Conservation (phyloP, 768 basidiomycete genomes). For the Tephrocybe sp. region DNA sequence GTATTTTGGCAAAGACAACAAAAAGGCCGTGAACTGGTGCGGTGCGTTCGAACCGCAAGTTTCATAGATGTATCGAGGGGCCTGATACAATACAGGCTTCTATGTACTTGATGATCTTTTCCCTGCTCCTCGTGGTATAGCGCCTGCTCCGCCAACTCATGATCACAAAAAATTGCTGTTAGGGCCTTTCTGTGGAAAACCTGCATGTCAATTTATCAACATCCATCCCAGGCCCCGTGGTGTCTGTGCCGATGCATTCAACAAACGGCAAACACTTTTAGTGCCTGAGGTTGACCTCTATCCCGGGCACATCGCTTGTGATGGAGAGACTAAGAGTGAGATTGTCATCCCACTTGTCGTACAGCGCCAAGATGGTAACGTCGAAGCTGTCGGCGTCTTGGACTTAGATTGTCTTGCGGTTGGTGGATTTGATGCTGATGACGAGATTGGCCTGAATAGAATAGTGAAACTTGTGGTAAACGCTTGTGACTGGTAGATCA, state of each 20-base stretch:
- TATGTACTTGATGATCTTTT: constrained; percentile 71
- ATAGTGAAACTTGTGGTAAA: constrained; percentile 65
- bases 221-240: constrained; percentile 58
- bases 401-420: constrained; percentile 83
- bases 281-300: constrained; percentile 77
- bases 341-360: constrained; percentile 78
- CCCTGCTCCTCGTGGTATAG: constrained; percentile 39
- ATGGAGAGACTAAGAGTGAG: constrained; percentile 87
- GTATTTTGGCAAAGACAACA: constrained; percentile 58
- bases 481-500: constrained; percentile 60
- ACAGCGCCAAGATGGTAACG: constrained; percentile 22
- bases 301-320: constrained; percentile 94
- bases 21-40: constrained; percentile 87
- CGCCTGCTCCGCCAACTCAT: constrained; percentile 12
- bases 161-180: constrained; percentile 49
- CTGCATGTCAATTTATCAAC: constrained; percentile 84
- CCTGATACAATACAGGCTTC: constrained; percentile 62
- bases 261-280: constrained; percentile 53
- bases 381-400: constrained; percentile 51
- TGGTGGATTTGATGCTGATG: constrained; percentile 73
- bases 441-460: constrained; percentile 70
- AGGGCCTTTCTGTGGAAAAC: constrained; percentile 88
- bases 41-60: constrained; percentile 52
- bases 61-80: neutral
- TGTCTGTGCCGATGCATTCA: constrained; percentile 82